These are phyloP conservation scores for Allomyces arbusculus DNA, from an alignment of 192 early-diverging fungal species.

Conservation along the genomic window DNA sequence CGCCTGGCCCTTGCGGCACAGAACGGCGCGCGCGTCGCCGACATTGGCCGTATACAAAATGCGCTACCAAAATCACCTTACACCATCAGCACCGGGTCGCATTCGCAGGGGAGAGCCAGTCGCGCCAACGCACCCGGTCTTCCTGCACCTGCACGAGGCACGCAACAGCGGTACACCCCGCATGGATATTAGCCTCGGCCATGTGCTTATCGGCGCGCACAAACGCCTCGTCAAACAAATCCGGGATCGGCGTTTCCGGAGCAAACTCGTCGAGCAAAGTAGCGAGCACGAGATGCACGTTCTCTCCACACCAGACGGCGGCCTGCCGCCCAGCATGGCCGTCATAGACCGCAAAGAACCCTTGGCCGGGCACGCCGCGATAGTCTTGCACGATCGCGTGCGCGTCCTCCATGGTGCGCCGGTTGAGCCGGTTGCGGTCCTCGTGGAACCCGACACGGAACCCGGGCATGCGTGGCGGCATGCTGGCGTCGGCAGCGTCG, in stretches of 20 bases:
- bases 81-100: too few species aligned
- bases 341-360: constrained; percentile 90
- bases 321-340: constrained; percentile 90
- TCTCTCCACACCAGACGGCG: constrained; percentile 85
- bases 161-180: background rate
- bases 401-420: constrained; percentile 96
- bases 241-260: background rate
- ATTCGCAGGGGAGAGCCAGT: too few species aligned
- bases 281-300: constrained; percentile 30
- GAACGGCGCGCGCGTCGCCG: constrained; percentile 87
- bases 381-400: constrained; percentile 72
- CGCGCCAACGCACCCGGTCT: constrained; percentile 18
- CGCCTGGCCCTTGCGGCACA: constrained; percentile 65
- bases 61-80: constrained; percentile 18
- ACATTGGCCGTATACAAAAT: constrained; percentile 88
- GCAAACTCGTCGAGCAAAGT: constrained; percentile 1
- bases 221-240: background rate
- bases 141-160: background rate
- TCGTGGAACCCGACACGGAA: constrained; percentile 55
- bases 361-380: constrained; percentile 52
- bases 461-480: constrained; percentile 7
- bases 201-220: background rate
- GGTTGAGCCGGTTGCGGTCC: constrained; percentile 72
- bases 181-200: background rate
- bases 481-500: too few species aligned